Evolutionary conservation across 2,329 filamentous ascomycete species (phyloP), one percentile per base, ranked within the genome.

Genomic region (Diaporthe aspalathi): DNA sequence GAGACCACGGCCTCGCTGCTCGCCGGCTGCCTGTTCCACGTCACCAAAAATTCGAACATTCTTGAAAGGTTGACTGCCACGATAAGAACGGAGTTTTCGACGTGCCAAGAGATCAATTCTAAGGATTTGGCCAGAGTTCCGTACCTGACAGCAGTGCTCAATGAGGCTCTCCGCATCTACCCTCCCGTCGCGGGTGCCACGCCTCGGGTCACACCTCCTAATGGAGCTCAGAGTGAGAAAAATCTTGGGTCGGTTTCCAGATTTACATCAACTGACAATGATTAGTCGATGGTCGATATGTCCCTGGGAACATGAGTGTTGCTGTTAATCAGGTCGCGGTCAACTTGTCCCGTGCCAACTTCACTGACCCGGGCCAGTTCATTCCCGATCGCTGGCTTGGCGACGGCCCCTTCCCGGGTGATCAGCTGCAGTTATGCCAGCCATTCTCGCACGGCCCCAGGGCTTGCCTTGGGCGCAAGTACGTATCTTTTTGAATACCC

Each of bases 91-190:
- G 47, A 75, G 1, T 83, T 83, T 67, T 53, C 73, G 7, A 74
- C 38, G 0, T 75, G 78, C 32, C 74, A 78, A 0, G 78, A 83
- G 6, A 83, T 84, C 66, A 77, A 74, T 20, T 72, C 80, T 14
- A 72, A 74, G 9, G 75, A 73, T 14, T 74, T 78, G 2, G 70
- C 73, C 40, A 72, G 73, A 14, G 72, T 83, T 0, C 56, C 72
- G 2, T 84, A 83, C 62, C 74, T 83, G 63, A 71, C 76, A 22
- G 82, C 82, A 12, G 76, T 75, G 54, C 72, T 84, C 20, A 75
- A 82, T 8, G 83, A 84, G 74, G 76, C 76, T 8, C 70, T 84
- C 29, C 77, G 83, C 14, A 74, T 83, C 65, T 83, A 81, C 65
- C 81, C 82, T 16, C 73, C 71, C 11, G 69, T 70, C 5, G 68